These are phyloP conservation scores for Pyrenophora teres DNA, from an alignment of 2,329 filamentous ascomycete genomes.

Conservation along the genomic window DNA sequence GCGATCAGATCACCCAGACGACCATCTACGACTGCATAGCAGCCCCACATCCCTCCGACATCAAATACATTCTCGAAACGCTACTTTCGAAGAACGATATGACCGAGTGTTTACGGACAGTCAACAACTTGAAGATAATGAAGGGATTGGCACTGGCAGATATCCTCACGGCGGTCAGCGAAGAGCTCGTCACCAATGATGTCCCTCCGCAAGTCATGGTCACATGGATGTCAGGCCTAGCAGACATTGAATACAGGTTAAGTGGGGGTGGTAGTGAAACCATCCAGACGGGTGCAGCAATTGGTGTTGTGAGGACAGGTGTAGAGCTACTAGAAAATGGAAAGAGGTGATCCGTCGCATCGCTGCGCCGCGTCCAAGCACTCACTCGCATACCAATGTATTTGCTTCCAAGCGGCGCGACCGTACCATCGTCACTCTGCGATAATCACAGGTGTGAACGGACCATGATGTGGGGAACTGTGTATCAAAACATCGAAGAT, in stretches of 20 bases:
- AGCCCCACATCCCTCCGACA: slow-evolving; percentile 87
- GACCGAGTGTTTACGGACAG: slow-evolving; percentile 82
- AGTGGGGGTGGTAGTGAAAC: slow-evolving; percentile 84
- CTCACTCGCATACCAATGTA: slow-evolving; percentile 10
- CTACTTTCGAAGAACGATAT: slow-evolving; percentile 85
- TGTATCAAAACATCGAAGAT: slow-evolving; percentile 8
- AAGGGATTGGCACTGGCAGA: slow-evolving; percentile 91
- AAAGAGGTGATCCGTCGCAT: slow-evolving; percentile 21
- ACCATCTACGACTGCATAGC: slow-evolving; percentile 97
- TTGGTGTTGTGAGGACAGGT: slow-evolving; percentile 84
- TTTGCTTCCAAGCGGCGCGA: slow-evolving; percentile 1
- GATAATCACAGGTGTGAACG: not conserved
- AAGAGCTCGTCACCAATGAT: slow-evolving; percentile 80
- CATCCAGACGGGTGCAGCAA: slow-evolving; percentile 89
- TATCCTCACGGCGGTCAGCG: slow-evolving; percentile 83
- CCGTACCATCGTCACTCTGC: not conserved
- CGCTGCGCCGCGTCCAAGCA: not conserved
- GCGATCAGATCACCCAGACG: slow-evolving; percentile 87
- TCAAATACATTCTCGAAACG: slow-evolving; percentile 80
- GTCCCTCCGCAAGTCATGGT: slow-evolving; percentile 87
- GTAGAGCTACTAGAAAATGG: slow-evolving; percentile 67
- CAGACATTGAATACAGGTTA: slow-evolving; percentile 89
- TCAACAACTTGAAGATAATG: slow-evolving; percentile 83
- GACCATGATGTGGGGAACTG: slow-evolving; percentile 3
- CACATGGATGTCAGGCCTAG: slow-evolving; percentile 86